Conservation (phyloP, 139 green algal genomes). For the Chlamydomonas sp. region DNA sequence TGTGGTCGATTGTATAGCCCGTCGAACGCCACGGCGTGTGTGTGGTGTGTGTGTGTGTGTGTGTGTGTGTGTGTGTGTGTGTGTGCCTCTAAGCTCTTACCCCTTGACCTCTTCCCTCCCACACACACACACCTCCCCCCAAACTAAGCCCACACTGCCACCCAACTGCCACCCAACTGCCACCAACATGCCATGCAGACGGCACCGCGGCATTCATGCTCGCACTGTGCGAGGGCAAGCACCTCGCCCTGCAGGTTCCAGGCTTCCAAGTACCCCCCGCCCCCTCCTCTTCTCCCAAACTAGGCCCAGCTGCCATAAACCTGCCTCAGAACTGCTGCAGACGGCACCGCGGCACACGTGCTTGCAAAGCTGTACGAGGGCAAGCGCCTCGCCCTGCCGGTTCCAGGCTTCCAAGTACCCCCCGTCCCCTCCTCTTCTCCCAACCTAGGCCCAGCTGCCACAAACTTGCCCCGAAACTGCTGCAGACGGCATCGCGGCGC, state of each 20-base stretch:
- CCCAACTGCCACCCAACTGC: constrained; percentile 26
- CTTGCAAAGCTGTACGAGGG: constrained; percentile 67
- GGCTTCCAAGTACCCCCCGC: constrained; percentile 32
- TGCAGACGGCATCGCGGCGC: constrained; percentile 77
- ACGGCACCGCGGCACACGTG: constrained; percentile 79
- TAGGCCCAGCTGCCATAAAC: constrained; percentile 18
- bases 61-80: too few species aligned
- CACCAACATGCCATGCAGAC: constrained; percentile 54
- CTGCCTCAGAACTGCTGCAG: constrained; percentile 37
- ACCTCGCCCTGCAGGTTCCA: constrained; percentile 27
- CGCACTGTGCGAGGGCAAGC: constrained; percentile 54
- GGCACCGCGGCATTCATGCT: constrained; percentile 80
- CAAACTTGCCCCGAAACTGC: constrained; percentile 59
- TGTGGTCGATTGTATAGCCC: too few species aligned
- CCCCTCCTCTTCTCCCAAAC: constrained; percentile 71
- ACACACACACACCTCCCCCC: neutral
- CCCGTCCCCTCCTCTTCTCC: too few species aligned
- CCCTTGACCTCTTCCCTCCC: neutral
- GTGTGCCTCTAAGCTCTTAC: too few species aligned
- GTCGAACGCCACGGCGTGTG: too few species aligned
- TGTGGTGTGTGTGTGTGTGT: too few species aligned
- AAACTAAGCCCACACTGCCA: constrained; percentile 34
- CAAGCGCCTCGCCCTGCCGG: constrained; percentile 41
- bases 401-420: constrained; percentile 63
- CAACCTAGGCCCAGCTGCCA: neutral